Evolutionary conservation across 2,329 filamentous ascomycete species (phyloP), one percentile per base, ranked within the genome.

Genomic region (Pseudogymnoascus sp.): DNA sequence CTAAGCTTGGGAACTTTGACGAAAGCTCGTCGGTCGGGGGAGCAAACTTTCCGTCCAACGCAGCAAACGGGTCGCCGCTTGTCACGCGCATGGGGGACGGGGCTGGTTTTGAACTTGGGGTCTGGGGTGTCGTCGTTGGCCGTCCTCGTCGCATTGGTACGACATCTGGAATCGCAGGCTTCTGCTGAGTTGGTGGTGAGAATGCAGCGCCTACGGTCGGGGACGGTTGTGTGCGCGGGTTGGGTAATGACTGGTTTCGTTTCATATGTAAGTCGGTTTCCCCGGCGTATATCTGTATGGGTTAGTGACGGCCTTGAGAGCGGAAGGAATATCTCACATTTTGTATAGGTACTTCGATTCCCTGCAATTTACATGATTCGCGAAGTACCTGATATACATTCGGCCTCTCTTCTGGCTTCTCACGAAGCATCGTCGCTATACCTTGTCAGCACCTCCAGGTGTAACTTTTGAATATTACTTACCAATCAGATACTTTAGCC

Each of bases 321-420:
- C 35, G 25, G 9, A 18, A 35, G 50, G 14, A 16, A 58, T n/a
- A 60, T 75, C 88, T 73, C 78, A 95, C 91, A 77, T 99, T 92
- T 77, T 90, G 88, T 68, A 99, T 89, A 0, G 92, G 92, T 8
- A 92, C 82, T 66, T 92, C 86, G 63, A 87, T 87, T 61, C 92
- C 90, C 72, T 94, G 89, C 90, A 99, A 95, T 36, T 83, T 79
- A 74, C 92, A 97, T 30, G 88, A 85, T 76, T 97, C 92, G 64
- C 86, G 85, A 33, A 99, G 79, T 3, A 96, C 91, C 74, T 97
- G 89, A 71, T 96, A 99, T 64, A 99, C 96, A 71, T 93, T 97
- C 3, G 94, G 94, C 65, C 94, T 84, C 58, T 77, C 73, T 63
- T 64, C 81, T 59, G 91, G 90, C 67, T 88, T 86, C 73, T 97